Base-by-base conservation (phyloP, 305 asterid species). In the Plantago coronopus region DNA sequence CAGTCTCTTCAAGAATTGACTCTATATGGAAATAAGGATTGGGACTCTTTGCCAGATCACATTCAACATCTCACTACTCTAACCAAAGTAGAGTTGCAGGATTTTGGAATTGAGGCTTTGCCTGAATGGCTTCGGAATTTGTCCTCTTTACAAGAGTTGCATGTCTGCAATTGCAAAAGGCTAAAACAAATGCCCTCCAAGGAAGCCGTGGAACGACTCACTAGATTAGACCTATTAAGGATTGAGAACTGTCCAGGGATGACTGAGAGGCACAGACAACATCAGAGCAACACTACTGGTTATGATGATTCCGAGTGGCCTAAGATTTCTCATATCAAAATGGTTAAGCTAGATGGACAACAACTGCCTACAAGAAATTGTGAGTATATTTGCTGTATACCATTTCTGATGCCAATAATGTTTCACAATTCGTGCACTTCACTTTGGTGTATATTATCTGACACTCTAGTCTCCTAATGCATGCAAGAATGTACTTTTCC, bases 111-210 rank as follows among this genome's bases (percentile, higher is more conserved):
- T 8, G 55, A 67, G 37, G 73, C 34, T 38, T 61, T 67, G 67
- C 77, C 73, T 6, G 70, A 72, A 17, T 72, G 77, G 77, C n/a
- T 72, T 15, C 65, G 62, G 20, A 18, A 19, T 21, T 16, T 62
- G 8, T 62, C 69, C 2, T 69, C 59, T 40, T 64, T 73, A 2
- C 0, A 13, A 3, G 0, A 0, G 0, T 45, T 65, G 23, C 0
- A 0, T 0, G 7, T 74, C 2, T 0, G 0, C 0, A 0, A 13
- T 2, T 63, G 65, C 61, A 16, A 15, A 3, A 31, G 37, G 37
- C 29, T 69, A 19, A 13, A 42, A 11, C 51, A 46, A 17, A 18
- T 54, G 46, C 60, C 60, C 60, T 54, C 60, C 17, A 49, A 16
- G 25, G 50, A 69, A 69, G 61, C 57, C 49, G 63, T 69, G 69